Evolutionary conservation across 2,329 filamentous ascomycete genomes (phyloP).

Genomic region (Scedosporium boydii): DNA sequence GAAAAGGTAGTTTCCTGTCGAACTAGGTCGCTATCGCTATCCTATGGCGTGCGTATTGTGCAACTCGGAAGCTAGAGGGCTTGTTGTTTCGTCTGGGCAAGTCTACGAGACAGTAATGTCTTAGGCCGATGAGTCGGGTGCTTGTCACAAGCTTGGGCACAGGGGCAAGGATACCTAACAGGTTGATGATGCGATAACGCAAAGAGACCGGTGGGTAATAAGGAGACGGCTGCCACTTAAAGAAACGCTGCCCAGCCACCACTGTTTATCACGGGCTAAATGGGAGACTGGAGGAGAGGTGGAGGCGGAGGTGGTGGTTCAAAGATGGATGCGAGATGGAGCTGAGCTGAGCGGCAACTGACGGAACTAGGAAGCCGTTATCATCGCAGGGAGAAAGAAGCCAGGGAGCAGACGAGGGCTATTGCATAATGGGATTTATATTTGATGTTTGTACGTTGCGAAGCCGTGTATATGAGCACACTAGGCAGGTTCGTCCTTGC

Average conservation of each 20-base stretch:
- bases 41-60: too few species aligned
- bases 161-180: background rate
- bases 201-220: background rate
- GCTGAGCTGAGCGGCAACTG: background rate
- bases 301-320: background rate
- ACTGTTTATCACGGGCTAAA: background rate
- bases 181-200: background rate
- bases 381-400: background rate
- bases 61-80: too few species aligned
- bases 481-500: too few species aligned
- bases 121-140: background rate
- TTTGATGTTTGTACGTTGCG: background rate
- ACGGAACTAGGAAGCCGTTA: background rate
- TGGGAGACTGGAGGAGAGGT: background rate
- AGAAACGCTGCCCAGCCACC: background rate
- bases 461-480: too few species aligned
- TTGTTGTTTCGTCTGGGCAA: too few species aligned
- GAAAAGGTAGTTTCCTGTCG: too few species aligned
- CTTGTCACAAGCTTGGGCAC: background rate
- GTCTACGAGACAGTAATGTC: background rate
- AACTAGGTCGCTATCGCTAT: too few species aligned
- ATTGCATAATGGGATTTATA: background rate
- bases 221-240: background rate
- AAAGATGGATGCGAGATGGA: background rate
- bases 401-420: background rate